These are phyloP conservation scores for Cladorrhinum samala DNA, from an alignment of 495 filamentous ascomycete genomes.

Conservation along the genomic window DNA sequence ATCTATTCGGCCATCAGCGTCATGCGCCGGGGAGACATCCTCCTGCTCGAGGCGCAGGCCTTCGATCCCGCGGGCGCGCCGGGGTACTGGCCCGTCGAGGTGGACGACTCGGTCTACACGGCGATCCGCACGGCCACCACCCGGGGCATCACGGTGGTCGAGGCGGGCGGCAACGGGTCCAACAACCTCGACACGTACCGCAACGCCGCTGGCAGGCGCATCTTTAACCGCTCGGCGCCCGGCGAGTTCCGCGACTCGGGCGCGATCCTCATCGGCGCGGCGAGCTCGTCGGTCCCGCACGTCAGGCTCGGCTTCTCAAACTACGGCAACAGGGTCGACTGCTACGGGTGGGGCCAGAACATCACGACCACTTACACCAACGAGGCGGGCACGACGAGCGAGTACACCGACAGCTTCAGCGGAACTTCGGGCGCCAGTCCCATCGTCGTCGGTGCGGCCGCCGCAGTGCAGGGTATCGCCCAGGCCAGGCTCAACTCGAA, in stretches of 20 bases:
- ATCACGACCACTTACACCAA: conserved; percentile 3
- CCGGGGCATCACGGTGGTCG: conserved; percentile 7
- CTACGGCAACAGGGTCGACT: conserved; percentile 7
- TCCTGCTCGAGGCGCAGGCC: conserved; percentile 11
- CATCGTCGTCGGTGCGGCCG: conserved; percentile 9
- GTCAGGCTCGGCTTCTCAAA: conserved; percentile 3
- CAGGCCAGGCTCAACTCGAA: not conserved
- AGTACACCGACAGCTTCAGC: not conserved
- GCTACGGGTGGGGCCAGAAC: conserved; percentile 12
- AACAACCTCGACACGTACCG: not conserved
- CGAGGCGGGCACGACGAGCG: not conserved
- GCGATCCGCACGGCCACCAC: conserved; percentile 8
- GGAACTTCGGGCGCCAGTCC: conserved; percentile 11
- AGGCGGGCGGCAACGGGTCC: conserved; percentile 7
- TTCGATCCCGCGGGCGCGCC: not conserved
- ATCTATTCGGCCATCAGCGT: conserved; percentile 1
- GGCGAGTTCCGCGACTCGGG: conserved; percentile 10
- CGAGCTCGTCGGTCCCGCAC: not conserved
- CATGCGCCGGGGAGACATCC: conserved; percentile 4
- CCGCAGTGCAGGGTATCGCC: conserved; percentile 11
- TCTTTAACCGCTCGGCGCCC: not conserved
- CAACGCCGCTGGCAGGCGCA: not conserved
- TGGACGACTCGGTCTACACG: conserved; percentile 7
- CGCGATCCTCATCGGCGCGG: conserved; percentile 4
- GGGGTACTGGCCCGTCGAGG: conserved; percentile 10